These are phyloP conservation scores for Terana coerulea DNA, from an alignment of 768 basidiomycete species.

Conservation along the genomic window DNA sequence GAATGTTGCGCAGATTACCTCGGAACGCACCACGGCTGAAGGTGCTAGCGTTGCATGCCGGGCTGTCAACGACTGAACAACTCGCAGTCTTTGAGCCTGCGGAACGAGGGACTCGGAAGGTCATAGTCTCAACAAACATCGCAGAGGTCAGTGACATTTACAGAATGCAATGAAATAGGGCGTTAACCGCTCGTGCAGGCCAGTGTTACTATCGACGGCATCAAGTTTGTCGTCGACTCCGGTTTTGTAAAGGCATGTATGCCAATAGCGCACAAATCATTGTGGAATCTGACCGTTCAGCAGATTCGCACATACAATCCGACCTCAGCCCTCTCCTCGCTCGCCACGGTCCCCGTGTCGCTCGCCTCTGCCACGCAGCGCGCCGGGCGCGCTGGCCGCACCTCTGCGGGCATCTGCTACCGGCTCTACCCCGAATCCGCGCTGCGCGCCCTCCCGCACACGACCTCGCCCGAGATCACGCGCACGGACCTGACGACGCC, in stretches of 20 bases:
- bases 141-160: constrained; percentile 61
- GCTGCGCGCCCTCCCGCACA: constrained; percentile 56
- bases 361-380: constrained; percentile 89
- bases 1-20: constrained; percentile 38
- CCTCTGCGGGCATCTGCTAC: constrained; percentile 89
- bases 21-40: constrained; percentile 52
- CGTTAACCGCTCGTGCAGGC: constrained; percentile 46
- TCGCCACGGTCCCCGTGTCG: constrained; percentile 81
- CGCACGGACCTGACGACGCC: constrained; percentile 89
- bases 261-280: background rate
- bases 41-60: constrained; percentile 83
- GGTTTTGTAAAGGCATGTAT: constrained; percentile 89
- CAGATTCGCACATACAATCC: constrained; percentile 92
- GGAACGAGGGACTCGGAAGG: constrained; percentile 76
- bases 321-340: constrained; percentile 75
- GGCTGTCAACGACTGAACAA: constrained; percentile 85
- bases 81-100: constrained; percentile 78
- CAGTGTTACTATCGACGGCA: constrained; percentile 94
- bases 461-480: constrained; percentile 86
- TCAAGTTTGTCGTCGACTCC: constrained; percentile 90
- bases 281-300: background rate
- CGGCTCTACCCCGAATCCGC: constrained; percentile 75
- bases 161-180: background rate
- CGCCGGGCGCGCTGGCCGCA: constrained; percentile 92
- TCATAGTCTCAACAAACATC: constrained; percentile 92